A percentile compares a stretch with the other conserved stretches of the same genome.
Evolutionary conservation across 495 filamentous ascomycete species (phyloP).

Genomic region (Trichoderma parareesei): DNA sequence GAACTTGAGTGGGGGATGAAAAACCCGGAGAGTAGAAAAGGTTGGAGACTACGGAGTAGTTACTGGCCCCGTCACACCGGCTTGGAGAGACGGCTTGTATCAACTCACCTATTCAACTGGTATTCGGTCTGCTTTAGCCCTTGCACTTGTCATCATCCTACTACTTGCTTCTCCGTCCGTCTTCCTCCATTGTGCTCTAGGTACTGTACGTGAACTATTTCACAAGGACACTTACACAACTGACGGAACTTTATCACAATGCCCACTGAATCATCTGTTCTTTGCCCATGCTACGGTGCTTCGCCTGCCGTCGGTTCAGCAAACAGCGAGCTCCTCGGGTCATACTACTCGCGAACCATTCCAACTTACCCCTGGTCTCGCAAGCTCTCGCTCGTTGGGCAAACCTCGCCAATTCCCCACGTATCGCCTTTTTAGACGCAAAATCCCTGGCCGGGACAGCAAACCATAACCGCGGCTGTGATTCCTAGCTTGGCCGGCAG

Average conservation of each 20-base stretch:
- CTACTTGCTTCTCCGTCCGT: too few relatives aligned
- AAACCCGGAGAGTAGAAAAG: background rate
- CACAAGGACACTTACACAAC: background rate
- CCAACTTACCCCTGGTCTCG: background rate
- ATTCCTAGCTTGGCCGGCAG: constrained; percentile 1
- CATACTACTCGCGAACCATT: background rate
- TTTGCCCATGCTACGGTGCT: too few relatives aligned
- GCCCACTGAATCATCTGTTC: too few relatives aligned
- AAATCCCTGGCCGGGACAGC: background rate
- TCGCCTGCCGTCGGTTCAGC: background rate
- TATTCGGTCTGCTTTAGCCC: background rate
- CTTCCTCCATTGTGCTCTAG: too few relatives aligned
- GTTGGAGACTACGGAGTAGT: background rate
- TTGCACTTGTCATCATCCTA: too few relatives aligned
- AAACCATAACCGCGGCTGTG: background rate
- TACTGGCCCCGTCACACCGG: background rate
- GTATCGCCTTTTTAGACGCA: background rate
- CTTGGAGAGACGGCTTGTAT: background rate
- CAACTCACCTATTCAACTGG: background rate
- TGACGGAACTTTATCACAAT: background rate
- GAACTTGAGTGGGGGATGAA: background rate
- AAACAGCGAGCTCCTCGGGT: background rate
- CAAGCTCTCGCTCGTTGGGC: background rate
- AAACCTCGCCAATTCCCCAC: background rate
- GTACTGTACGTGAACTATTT: too few relatives aligned